phyloP scores from a whole-genome alignment of 257 asterid species.

The Solanum chiquidenum region DNA sequence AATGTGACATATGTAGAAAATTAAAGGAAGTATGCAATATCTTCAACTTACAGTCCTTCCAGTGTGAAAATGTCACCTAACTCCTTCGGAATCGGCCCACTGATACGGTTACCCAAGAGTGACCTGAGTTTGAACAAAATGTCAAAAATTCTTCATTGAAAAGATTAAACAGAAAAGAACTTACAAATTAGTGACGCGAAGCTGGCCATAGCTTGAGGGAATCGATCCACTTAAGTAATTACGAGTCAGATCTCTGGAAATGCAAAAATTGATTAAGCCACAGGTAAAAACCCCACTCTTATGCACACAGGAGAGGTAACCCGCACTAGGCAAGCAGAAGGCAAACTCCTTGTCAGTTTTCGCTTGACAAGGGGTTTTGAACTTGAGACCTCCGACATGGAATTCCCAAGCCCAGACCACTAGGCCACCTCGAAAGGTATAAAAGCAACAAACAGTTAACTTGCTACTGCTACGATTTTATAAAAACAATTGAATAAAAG shows the following conservation, averaged over 20 bases:
- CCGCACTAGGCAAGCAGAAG: too few relatives aligned
- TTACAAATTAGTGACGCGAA: conserved; percentile 45
- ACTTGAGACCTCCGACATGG: too few relatives aligned
- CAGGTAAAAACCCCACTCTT: too few relatives aligned
- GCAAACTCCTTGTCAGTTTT: too few relatives aligned
- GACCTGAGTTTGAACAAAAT: conserved; percentile 26
- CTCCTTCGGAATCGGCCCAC: conserved; percentile 62
- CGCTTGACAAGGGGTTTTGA: neutral
- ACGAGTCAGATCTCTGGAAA: conserved; percentile 58
- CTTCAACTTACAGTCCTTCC: conserved; percentile 52
- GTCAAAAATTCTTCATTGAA: neutral
- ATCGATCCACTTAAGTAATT: conserved; percentile 70
- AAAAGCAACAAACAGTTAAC: neutral
- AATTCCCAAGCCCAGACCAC: too few relatives aligned
- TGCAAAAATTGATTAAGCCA: neutral
- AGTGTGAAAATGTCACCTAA: conserved; percentile 59
- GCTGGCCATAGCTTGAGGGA: conserved; percentile 42
- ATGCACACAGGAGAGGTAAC: too few relatives aligned
- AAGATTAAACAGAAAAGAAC: conserved; percentile 3
- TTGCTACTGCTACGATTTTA: neutral
- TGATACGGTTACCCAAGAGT: conserved; percentile 64
- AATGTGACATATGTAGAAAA: neutral
- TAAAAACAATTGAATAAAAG: neutral
- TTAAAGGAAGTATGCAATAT: neutral
- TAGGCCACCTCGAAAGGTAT: neutral